Evolutionary conservation across 2,329 filamentous ascomycete species (phyloP), one percentile per base, ranked within the genome.

Genomic region (Cryphonectria radicalis): DNA sequence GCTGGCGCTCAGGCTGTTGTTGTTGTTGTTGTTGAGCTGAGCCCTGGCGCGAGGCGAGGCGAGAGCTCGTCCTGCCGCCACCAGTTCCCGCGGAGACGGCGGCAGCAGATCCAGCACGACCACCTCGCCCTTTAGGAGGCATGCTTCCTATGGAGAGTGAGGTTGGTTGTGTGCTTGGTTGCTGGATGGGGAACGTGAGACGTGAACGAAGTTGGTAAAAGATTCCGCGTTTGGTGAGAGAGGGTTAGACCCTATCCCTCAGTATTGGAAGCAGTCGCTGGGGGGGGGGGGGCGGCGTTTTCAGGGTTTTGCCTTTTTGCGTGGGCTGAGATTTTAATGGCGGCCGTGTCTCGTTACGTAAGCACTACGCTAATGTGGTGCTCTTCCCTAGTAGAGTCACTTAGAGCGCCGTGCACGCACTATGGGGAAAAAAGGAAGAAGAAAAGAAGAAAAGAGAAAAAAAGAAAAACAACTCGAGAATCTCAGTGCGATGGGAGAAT

Each of bases 51-150:
- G 57, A 67, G 42, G 69, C 69, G 66, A 73, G 64, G 71, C 72
- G 72, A 63, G 72, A 69, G 46, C 72, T 73, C 35, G 70, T 68
- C 46, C 72, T 66, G 43, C 69, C 67, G 43, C 63, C 22, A 8
- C 10, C 50, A 53, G 69, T 46, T 40, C 57, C 62, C 14, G 71
- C 40, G 42, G 63, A 32, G 28, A 32, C 50, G 53, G 68, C 68
- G 28, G 55, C 40, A 22, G 55, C 53, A 55, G 63, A 32, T 14
- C 37, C 55, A 57, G 69, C 57, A 60, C 72, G 72, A 37, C 66
- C 63, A 25, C 66, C 72, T 35, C 63, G 67, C 32, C 60, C 53
- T 32, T 50, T 53, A 28, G 72, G 72, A 67, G 72, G 53, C 72
- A 73, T 73, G 32, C 19, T 71, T 28, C 63, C 63, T 46, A 62